These are phyloP conservation scores for Buxus sempervirens DNA, from an alignment of 164 flowering plant species.

Conservation along the genomic window DNA sequence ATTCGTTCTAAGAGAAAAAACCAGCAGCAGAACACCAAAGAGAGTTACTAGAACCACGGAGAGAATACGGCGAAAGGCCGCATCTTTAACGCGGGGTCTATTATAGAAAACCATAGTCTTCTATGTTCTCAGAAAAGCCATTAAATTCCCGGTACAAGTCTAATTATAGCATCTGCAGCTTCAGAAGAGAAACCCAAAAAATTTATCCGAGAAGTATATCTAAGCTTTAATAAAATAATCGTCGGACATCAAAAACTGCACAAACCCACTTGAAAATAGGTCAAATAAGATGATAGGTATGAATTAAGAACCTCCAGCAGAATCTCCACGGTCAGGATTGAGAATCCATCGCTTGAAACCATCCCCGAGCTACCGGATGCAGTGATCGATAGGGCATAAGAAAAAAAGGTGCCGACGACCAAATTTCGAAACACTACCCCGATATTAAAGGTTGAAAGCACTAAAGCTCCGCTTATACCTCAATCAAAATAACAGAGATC, in stretches of 20 bases:
- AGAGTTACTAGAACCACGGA: conserved; percentile 29
- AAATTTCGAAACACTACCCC: conserved; percentile 1
- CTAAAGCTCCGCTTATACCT: neutral
- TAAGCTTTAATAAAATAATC: no score
- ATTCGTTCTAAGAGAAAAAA: conserved; percentile 26
- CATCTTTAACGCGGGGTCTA: conserved; percentile 29
- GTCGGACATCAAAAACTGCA: neutral
- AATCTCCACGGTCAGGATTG: neutral
- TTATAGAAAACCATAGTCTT: conserved; percentile 33
- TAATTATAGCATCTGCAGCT: neutral
- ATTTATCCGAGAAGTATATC: neutral
- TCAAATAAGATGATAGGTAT: neutral
- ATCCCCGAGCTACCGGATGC: neutral
- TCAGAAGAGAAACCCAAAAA: neutral
- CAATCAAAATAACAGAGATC: neutral
- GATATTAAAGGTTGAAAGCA: neutral
- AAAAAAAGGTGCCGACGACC: neutral
- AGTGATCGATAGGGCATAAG: neutral
- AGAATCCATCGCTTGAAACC: conserved; percentile 1
- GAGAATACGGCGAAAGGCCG: conserved; percentile 30
- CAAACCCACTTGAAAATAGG: neutral
- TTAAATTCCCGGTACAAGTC: neutral
- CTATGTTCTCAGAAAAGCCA: neutral
- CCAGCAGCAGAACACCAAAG: conserved; percentile 27
- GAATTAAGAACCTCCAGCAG: neutral